A percentile compares a stretch with the other conserved stretches of the same genome.
These are phyloP conservation scores for Fomes fomentarius DNA, from an alignment of 1,284 basidiomycete species.

Conservation along the genomic window DNA sequence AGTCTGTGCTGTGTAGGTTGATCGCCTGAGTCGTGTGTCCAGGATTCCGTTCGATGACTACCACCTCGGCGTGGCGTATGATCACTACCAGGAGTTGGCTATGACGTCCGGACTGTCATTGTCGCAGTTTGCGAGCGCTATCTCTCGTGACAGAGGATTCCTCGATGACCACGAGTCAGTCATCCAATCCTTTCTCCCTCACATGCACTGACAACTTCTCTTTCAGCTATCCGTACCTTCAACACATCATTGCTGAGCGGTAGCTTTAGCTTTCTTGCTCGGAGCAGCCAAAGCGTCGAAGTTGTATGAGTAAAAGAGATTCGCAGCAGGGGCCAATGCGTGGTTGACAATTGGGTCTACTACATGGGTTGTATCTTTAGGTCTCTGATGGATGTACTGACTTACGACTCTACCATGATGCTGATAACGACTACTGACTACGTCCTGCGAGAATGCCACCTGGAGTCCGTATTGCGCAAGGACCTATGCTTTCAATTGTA, in stretches of 20 bases:
- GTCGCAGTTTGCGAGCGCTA: slow-evolving; percentile 6
- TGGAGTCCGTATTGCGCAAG: not conserved
- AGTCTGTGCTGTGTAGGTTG: not conserved
- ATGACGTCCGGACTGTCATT: slow-evolving; percentile 28
- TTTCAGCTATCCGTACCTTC: slow-evolving; percentile 10
- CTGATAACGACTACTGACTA: not conserved
- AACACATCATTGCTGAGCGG: slow-evolving; percentile 1
- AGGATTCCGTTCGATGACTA: slow-evolving; percentile 32
- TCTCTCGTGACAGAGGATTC: slow-evolving; percentile 9
- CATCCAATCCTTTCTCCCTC: not conserved
- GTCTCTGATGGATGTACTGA: not conserved
- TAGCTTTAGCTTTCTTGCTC: not conserved
- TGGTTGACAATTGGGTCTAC: not conserved
- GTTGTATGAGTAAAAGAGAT: not conserved
- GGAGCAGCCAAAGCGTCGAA: no score
- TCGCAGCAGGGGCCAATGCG: not conserved
- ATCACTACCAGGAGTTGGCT: slow-evolving; percentile 34
- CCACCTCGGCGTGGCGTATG: slow-evolving; percentile 29
- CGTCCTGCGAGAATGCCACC: no score
- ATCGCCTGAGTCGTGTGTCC: not conserved
- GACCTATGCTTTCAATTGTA: no score
- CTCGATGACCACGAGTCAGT: slow-evolving; percentile 13
- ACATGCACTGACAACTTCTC: not conserved
- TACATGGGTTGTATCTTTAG: not conserved
- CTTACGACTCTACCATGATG: not conserved